Conservation (phyloP, 2,329 filamentous ascomycete genomes). For the Nemania serpens region DNA sequence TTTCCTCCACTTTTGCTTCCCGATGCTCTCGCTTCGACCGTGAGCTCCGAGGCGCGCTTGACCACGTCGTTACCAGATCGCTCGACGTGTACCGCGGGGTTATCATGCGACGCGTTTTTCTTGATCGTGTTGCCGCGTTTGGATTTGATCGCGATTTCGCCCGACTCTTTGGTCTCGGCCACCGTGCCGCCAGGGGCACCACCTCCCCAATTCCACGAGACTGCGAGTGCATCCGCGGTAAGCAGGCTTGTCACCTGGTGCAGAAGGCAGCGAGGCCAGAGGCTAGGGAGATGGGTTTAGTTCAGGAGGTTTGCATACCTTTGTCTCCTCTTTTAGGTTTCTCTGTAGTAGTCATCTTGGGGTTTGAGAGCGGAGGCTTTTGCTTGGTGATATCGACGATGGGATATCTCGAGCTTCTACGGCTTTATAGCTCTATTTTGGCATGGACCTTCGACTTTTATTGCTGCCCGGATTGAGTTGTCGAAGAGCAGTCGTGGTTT, state of each 20-base stretch:
- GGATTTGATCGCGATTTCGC: constrained; percentile 63
- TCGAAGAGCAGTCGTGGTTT: not conserved
- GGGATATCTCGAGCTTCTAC: not conserved
- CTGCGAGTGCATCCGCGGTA: constrained; percentile 35
- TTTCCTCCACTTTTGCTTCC: constrained; percentile 9
- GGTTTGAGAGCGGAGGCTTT: not conserved
- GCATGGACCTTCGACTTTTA: not conserved
- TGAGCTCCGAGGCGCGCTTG: constrained; percentile 64
- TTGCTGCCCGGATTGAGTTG: not conserved
- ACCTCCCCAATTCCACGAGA: constrained; percentile 66
- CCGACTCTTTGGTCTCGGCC: constrained; percentile 63
- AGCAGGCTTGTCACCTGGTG: not conserved
- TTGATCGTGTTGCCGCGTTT: constrained; percentile 67
- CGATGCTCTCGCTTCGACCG: constrained; percentile 54
- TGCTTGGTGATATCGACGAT: not conserved
- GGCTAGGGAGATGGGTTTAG: not conserved
- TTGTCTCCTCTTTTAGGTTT: constrained; percentile 36
- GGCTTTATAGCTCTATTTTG: not conserved
- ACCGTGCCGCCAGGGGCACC: constrained; percentile 61
- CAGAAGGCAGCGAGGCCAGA: not conserved
- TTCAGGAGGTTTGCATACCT: constrained; percentile 24
- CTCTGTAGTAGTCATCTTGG: constrained; percentile 22
- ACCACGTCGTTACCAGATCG: constrained; percentile 67
- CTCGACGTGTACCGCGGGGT: constrained; percentile 64
- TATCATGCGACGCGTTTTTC: constrained; percentile 63